Evolutionary conservation across 2,329 filamentous ascomycete genomes (phyloP).

Genomic region (Paraconiothyrium sp.): DNA sequence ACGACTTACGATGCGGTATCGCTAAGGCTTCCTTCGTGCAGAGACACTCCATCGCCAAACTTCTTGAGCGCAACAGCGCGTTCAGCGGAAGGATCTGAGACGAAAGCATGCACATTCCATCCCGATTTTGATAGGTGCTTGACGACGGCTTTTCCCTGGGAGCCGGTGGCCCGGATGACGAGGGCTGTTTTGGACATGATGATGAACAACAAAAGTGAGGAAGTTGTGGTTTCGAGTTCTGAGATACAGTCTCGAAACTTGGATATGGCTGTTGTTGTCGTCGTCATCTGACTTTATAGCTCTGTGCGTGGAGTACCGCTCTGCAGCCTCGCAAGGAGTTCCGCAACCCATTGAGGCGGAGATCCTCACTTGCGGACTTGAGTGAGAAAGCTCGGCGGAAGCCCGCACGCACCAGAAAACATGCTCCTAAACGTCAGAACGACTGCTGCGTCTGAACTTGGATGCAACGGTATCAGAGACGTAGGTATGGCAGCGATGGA

Average conservation of each 20-base stretch:
- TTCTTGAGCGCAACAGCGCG: conserved; percentile 38
- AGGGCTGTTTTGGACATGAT: conserved; percentile 29
- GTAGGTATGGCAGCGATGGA: not conserved
- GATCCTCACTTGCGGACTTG: conserved; percentile 8
- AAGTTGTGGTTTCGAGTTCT: not conserved
- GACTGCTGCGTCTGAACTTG: no score
- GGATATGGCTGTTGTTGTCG: not conserved
- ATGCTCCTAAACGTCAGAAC: no score
- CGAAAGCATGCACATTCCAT: conserved; percentile 46
- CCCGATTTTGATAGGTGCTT: conserved; percentile 37
- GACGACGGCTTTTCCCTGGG: conserved; percentile 31
- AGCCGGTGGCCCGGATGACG: conserved; percentile 33
- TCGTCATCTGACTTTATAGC: not conserved
- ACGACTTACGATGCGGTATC: conserved; percentile 30
- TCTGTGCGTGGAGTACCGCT: conserved; percentile 3
- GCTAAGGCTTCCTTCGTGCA: conserved; percentile 45
- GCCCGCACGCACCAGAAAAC: not conserved
- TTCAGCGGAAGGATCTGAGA: conserved; percentile 36
- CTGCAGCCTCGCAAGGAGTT: conserved; percentile 1
- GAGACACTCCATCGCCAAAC: conserved; percentile 31
- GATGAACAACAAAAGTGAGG: not conserved
- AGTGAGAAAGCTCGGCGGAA: not conserved
- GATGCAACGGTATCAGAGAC: not conserved
- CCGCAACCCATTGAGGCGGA: not conserved
- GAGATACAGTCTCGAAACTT: not conserved